Percentiles rank a stretch among this genome's conserved stretches.
These are phyloP conservation scores for Licmophora abbreviata DNA, from an alignment of 108 stramenopile genomes.

Conservation along the genomic window DNA sequence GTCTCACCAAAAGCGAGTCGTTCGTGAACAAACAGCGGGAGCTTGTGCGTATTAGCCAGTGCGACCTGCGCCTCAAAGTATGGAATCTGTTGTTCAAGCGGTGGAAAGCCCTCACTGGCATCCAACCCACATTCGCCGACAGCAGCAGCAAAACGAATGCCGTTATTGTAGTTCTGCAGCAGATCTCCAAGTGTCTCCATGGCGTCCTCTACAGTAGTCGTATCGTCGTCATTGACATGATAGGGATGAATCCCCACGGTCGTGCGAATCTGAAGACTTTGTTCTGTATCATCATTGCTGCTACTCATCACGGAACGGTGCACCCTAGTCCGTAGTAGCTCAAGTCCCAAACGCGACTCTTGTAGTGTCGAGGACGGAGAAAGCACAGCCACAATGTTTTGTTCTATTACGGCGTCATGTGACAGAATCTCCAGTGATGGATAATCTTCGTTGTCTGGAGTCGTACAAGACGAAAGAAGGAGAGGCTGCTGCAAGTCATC, in stretches of 20 bases:
- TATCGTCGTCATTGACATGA: slow-evolving; percentile 35
- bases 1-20: slow-evolving; percentile 63
- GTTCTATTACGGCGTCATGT: slow-evolving; percentile 31
- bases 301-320: slow-evolving; percentile 1
- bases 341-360: slow-evolving; percentile 43
- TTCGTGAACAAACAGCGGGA: slow-evolving; percentile 77
- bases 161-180: background rate
- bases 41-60: slow-evolving; percentile 41
- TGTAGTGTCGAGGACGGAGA: slow-evolving; percentile 65
- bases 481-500: slow-evolving; percentile 24
- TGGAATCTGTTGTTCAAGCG: slow-evolving; percentile 37
- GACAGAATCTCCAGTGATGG: slow-evolving; percentile 19
- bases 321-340: background rate
- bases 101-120: slow-evolving; percentile 69
- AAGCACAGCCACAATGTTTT: slow-evolving; percentile 59
- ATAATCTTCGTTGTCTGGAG: background rate
- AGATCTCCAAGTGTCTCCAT: slow-evolving; percentile 3
- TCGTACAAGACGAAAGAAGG: too few relatives aligned
- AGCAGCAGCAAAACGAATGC: slow-evolving; percentile 41
- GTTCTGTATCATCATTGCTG: slow-evolving; percentile 11
- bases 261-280: slow-evolving; percentile 19
- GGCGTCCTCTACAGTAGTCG: slow-evolving; percentile 3
- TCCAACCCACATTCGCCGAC: slow-evolving; percentile 79
- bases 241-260: slow-evolving; percentile 81
- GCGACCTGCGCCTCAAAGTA: slow-evolving; percentile 52